phyloP scores from a whole-genome alignment of 2,329 filamentous ascomycete genomes.

The Penicillium carneum region DNA sequence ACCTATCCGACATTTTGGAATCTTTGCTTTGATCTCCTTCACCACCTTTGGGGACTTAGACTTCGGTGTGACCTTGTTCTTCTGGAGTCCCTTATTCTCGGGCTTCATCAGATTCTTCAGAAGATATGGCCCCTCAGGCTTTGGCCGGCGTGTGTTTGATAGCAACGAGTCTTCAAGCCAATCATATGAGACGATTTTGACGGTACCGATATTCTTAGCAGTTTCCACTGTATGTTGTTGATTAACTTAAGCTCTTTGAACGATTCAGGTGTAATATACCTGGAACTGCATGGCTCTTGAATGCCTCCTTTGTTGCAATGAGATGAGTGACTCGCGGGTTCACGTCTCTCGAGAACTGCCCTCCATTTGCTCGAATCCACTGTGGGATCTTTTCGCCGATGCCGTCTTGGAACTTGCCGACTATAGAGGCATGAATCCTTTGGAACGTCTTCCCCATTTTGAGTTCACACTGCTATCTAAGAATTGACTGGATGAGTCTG shows the following conservation, averaged over 20 bases:
- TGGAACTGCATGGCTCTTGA: constrained; percentile 57
- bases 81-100: constrained; percentile 24
- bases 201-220: constrained; percentile 47
- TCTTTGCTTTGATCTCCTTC: constrained; percentile 5
- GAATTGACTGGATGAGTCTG: neutral
- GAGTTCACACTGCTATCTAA: neutral
- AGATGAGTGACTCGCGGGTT: constrained; percentile 72
- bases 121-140: constrained; percentile 45
- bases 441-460: constrained; percentile 58
- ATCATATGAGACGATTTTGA: constrained; percentile 57
- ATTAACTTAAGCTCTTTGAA: constrained; percentile 25
- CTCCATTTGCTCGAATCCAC: constrained; percentile 72
- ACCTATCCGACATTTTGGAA: constrained; percentile 10
- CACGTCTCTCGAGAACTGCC: constrained; percentile 62
- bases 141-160: constrained; percentile 44
- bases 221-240: constrained; percentile 47
- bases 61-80: neutral
- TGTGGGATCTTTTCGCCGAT: constrained; percentile 64
- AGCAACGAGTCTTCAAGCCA: constrained; percentile 58
- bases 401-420: constrained; percentile 63
- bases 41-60: neutral
- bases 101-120: constrained; percentile 50
- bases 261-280: constrained; percentile 37
- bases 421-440: constrained; percentile 62
- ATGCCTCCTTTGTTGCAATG: constrained; percentile 69